Base-by-base conservation (phyloP, 2,329 filamentous ascomycete species). In the Epichloe elymi region DNA sequence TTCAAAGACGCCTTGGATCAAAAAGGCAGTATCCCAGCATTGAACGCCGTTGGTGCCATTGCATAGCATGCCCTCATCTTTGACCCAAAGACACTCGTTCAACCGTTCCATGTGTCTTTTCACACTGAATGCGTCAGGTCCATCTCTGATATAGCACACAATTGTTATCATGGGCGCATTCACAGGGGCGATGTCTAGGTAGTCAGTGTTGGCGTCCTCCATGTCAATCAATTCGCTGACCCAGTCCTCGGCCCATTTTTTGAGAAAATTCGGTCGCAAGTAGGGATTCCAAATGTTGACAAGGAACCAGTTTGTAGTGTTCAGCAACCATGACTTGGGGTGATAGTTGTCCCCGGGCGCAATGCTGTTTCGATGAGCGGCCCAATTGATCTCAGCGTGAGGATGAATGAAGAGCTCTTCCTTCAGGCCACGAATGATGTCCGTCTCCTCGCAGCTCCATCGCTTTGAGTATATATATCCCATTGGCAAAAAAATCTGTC, bases 41-140 rank as follows among this genome's bases (percentile, higher is more conserved):
- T 98, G 93, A 1, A 97, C 90, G n/a, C 93, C 93, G 59, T 98
- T 97, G 8, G 93, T 98, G 38, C 93, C 93, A 60, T 96, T 96
- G 68, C 85, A 85, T 46, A 97, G 75, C 87, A 98, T 88, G 5
- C 93, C 93, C 63, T 96, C 90, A 36, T 82, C 67, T 56, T 94
- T 95, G 47, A 98, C 75, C 90, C 93, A 98, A 33, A 98, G 67
- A 55, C 84, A 94, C 60, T 98, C 93, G 42, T 87, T 77, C 12
- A 95, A 67, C 3, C 88, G 80, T 60, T 96, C 87, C 8, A 87
- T 73, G 61, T 96, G 91, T 40, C 85, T 78, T 46, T 78, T 76
- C 30, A 95, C 83, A 0, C 83, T 83, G 58, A 75, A 75, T 0
- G 85, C 77, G 45, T 85, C 82, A 0, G 86, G 84, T 0, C 93